Evolutionary conservation across 495 filamentous ascomycete species (phyloP).

Genomic region (Xylaria grammica): DNA sequence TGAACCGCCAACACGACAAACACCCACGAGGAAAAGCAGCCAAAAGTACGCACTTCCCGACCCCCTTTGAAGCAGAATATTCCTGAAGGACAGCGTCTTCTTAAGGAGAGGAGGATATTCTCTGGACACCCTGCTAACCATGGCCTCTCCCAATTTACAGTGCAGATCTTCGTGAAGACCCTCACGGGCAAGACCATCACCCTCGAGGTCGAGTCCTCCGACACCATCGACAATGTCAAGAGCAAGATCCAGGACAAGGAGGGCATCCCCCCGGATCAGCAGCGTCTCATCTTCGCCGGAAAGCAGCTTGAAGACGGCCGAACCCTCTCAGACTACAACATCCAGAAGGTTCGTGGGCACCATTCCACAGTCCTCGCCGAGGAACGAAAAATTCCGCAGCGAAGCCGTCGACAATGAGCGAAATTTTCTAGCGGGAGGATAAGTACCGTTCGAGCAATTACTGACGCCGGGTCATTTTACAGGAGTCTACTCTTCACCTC

Average conservation of each 20-base stretch:
- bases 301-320: conserved; percentile 99
- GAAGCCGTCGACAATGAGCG: not conserved
- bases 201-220: conserved; percentile 97
- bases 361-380: not conserved
- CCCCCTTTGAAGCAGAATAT: not conserved
- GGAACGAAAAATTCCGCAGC: not conserved
- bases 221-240: conserved; percentile 99
- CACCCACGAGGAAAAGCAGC: conserved; percentile 38
- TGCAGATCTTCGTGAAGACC: conserved; percentile 98
- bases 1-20: conserved; percentile 20
- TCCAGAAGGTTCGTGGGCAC: conserved; percentile 86
- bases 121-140: conserved; percentile 24
- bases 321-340: conserved; percentile 99
- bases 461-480: conserved; percentile 29
- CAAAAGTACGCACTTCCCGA: conserved; percentile 44
- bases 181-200: conserved; percentile 99
- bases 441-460: conserved; percentile 14
- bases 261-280: conserved; percentile 98
- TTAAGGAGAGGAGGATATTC: not conserved
- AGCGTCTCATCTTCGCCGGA: conserved; percentile 99
- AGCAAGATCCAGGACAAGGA: conserved; percentile 99
- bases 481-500: conserved; percentile 99
- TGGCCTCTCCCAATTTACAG: conserved; percentile 47
- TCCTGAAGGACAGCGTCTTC: not conserved
- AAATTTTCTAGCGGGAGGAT: conserved; percentile 23